Base-by-base conservation (phyloP, 768 basidiomycete species). In the Phallus indusiatus region DNA sequence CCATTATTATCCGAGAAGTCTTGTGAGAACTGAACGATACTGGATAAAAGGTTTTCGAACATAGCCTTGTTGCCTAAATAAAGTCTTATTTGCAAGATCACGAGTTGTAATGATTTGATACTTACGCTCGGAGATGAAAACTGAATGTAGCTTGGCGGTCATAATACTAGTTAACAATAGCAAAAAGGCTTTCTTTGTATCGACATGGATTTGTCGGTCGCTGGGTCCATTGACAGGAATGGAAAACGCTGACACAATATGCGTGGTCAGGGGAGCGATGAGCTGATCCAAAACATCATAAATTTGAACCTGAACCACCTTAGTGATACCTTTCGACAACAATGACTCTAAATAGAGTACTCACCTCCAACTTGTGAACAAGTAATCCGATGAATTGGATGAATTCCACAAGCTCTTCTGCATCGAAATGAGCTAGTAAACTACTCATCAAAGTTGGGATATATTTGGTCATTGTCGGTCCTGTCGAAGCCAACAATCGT, bases 361-460 rank as follows among this genome's bases (percentile, higher is more conserved):
- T 70, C 61, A 93, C 94, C 78, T 92, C 90, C 56, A 98, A 81
- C 68, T 90, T 90, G 70, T 95, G 92, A 55, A 94, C 86, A 55
- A 97, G 75, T 9, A 96, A 76, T 7, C 88, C 88, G 56, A 99
- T 88, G 75, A 99, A 98, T 66, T 86, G 88, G 79, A 98, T 86
- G 66, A 98, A 95, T 68, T 99, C 96, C 28, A 88, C 85, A 59
- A 99, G 75, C 70, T 99, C 96, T 7, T 86, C 81, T 1, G 93
- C 87, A 64, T 96, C 92, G 66, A 94, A 94, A 65, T 95, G 90
- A 2, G 85, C 81, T 54, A 98, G 81, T n/a, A 98, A 81, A 68
- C 90, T 87, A 49, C 81, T 78, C 84, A 97, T 97, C 50, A 99
- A 78, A 21, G 86, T 77, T 1, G 94, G 92, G 47, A 98, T 93